These are phyloP conservation scores for Clavispora fructus DNA, from an alignment of 805 yeast species.

Conservation along the genomic window DNA sequence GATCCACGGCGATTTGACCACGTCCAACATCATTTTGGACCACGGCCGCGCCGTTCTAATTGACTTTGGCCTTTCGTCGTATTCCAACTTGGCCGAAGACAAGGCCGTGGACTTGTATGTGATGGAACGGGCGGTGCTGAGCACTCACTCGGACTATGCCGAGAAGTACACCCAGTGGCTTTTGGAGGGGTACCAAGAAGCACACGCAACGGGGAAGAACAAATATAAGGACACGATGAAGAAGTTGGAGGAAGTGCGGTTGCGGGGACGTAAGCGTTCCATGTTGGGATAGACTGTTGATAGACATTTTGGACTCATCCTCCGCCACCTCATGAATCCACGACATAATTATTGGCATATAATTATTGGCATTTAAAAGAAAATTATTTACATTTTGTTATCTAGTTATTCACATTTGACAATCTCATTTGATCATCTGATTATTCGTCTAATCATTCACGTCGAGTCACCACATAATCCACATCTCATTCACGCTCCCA, in stretches of 20 bases:
- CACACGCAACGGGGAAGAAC: conserved; percentile 31
- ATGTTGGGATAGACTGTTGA: conserved; percentile 60
- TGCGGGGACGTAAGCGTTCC: conserved; percentile 92
- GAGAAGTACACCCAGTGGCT: conserved; percentile 63
- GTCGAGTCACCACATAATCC: too few relatives aligned
- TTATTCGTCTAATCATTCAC: too few relatives aligned
- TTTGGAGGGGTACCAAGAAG: conserved; percentile 58
- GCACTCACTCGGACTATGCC: conserved; percentile 82
- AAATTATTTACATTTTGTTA: neutral
- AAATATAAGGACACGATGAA: conserved; percentile 49
- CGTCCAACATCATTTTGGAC: conserved; percentile 72
- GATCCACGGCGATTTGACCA: conserved; percentile 91
- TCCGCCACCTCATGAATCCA: neutral
- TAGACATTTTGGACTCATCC: too few relatives aligned
- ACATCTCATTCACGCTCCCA: too few relatives aligned
- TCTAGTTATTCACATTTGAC: too few relatives aligned
- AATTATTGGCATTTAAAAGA: too few relatives aligned
- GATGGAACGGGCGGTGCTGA: conserved; percentile 80
- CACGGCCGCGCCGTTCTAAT: conserved; percentile 54
- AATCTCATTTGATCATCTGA: too few relatives aligned
- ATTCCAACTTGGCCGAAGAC: conserved; percentile 74
- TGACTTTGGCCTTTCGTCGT: conserved; percentile 87
- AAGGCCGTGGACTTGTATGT: conserved; percentile 97
- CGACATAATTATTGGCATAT: neutral
- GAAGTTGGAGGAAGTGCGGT: conserved; percentile 76